Evolutionary conservation across 106 monocot genomes (phyloP).

Genomic region (Dioscorea alata): DNA sequence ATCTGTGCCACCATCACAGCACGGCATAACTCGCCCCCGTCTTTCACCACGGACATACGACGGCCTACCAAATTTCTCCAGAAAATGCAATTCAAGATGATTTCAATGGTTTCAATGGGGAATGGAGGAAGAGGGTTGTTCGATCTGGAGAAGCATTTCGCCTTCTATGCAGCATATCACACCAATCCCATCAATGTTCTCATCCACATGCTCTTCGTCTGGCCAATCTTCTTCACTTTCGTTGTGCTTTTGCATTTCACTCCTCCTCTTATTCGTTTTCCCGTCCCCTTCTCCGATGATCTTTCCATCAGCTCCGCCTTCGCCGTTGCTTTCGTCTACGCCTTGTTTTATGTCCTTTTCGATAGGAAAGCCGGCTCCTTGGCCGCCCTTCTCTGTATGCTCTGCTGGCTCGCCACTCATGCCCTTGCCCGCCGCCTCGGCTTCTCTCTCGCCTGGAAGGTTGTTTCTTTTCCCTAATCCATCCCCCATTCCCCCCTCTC

Average conservation of each 20-base stretch:
- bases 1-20: too few species aligned
- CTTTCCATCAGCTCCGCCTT: slow-evolving; percentile 38
- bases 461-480: not conserved
- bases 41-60: too few species aligned
- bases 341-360: slow-evolving; percentile 33
- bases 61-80: too few species aligned
- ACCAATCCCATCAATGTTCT: slow-evolving; percentile 56
- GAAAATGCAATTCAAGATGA: too few species aligned
- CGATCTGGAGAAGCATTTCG: slow-evolving; percentile 87
- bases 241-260: slow-evolving; percentile 75
- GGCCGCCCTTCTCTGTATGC: slow-evolving; percentile 43
- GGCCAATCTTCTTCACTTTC: slow-evolving; percentile 84
- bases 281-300: not conserved
- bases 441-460: slow-evolving; percentile 64
- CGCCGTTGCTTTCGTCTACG: slow-evolving; percentile 30
- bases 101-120: too few species aligned
- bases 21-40: too few species aligned
- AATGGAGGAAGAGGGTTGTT: slow-evolving; percentile 31
- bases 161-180: slow-evolving; percentile 93
- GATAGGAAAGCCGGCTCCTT: slow-evolving; percentile 57
- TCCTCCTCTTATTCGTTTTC: slow-evolving; percentile 31
- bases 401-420: slow-evolving; percentile 50
- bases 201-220: slow-evolving; percentile 85
- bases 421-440: slow-evolving; percentile 28
- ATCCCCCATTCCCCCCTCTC: too few species aligned